Base-by-base conservation (phyloP, 2,329 filamentous ascomycete species). In the Phoma sp. region DNA sequence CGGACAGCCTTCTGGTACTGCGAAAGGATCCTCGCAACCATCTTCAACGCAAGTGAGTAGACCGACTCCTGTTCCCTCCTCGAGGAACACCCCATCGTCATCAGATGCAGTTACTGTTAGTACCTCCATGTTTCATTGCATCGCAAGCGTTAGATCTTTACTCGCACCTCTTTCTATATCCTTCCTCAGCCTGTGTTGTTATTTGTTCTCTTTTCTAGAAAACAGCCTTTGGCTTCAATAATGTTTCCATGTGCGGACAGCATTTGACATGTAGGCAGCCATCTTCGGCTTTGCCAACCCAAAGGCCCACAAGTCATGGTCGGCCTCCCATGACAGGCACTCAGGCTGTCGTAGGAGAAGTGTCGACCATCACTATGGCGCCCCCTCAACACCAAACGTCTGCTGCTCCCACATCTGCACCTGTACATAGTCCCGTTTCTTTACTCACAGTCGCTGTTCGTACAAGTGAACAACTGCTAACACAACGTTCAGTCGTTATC, bases 1-100 rank as follows among this genome's bases (percentile, higher is more conserved):
- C 32, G 78, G 76, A 25, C 52, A 76, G 12, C 83, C 87, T 3
- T 83, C 84, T 5, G 87, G 88, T 32, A 91, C 87, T 3, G 73
- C 73, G 42, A 78, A 77, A 42, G 72, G 68, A 47, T 66, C 68
- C 37, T 37, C 53, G 29, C 50, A 65, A 15, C 59, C 71, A 39
- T 66, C 72, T 42, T 61, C 67, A 15, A 42, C 67, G 48, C 40
- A 40, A 21, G 68, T 69, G 63, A 70, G 67, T 69, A 60, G 59
- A 34, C 53, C 57, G 45, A 46, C 58, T 36, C 48, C 53, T 54
- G 50, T 59, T 48, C 47, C 55, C 48, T 42, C 58, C 26, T 51
- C 60, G 34, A 46, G 65, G 40, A 49, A 45, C 47, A 39, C 49
- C 42, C 36, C 54, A 26, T 50, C 60, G 47, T 61, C 66, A 18